Percentiles rank a stretch among this genome's conserved stretches.
phyloP scores from a whole-genome alignment of 176 grass and related monocot species.

The Zea mays region DNA sequence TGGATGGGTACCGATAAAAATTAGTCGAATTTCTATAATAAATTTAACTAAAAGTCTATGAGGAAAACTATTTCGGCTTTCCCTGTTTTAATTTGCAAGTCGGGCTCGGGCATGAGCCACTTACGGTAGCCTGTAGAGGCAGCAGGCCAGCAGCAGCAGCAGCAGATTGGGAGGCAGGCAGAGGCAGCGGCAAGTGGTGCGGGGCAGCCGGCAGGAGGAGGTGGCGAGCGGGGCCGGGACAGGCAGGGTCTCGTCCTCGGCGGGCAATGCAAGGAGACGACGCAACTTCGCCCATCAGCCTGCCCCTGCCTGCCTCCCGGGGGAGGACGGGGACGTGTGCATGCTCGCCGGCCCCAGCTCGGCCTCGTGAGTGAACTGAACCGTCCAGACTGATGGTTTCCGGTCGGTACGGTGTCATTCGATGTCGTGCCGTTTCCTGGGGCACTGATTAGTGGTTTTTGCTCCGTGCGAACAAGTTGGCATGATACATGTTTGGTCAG shows the following conservation, averaged over 20 bases:
- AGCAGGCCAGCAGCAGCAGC: neutral
- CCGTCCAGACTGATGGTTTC: neutral
- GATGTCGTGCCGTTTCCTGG: neutral
- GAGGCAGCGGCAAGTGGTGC: constrained; percentile 12
- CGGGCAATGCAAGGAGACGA: constrained; percentile 18
- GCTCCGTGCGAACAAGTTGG: too few species aligned
- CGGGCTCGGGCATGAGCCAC: neutral
- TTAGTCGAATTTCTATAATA: too few species aligned
- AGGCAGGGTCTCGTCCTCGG: constrained; percentile 1
- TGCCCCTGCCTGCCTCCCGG: constrained; percentile 14
- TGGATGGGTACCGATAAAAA: too few species aligned
- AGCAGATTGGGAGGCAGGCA: constrained; percentile 15
- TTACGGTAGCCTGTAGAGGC: neutral
- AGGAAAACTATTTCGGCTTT: too few species aligned
- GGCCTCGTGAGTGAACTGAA: neutral
- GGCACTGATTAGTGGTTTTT: too few species aligned
- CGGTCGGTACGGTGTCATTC: neutral
- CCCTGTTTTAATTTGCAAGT: too few species aligned
- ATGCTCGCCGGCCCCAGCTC: neutral
- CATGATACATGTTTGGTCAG: too few species aligned
- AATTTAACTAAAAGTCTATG: too few species aligned
- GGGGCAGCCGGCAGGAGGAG: neutral
- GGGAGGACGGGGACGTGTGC: neutral
- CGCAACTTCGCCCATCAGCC: constrained; percentile 34
- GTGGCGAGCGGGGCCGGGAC: neutral